Conservation (phyloP, 1,284 basidiomycete genomes). For the Cryptococcus sp. region DNA sequence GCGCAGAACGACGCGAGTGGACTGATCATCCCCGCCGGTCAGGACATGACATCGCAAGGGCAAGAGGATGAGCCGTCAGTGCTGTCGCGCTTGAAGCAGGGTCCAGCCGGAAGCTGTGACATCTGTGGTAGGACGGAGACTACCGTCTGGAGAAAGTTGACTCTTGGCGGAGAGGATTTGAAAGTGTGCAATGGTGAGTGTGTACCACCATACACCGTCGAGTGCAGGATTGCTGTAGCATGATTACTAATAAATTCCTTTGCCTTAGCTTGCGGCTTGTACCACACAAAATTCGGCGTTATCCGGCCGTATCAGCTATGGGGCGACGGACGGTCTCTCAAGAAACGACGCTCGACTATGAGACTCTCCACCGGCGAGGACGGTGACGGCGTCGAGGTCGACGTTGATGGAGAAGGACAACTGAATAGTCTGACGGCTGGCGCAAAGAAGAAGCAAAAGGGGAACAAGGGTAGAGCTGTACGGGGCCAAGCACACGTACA, state of each 20-base stretch:
- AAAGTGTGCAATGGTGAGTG: slow-evolving; percentile 51
- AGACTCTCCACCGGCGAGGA: slow-evolving; percentile 1
- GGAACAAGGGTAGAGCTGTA: neutral
- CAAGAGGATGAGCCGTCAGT: slow-evolving; percentile 17
- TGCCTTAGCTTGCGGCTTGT: slow-evolving; percentile 45
- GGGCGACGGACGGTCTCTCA: slow-evolving; percentile 47
- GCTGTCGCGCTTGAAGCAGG: slow-evolving; percentile 39
- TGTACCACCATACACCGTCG: neutral
- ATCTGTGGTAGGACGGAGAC: slow-evolving; percentile 49
- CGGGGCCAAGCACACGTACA: neutral
- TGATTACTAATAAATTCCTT: neutral
- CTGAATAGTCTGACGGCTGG: no score
- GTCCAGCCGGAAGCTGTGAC: slow-evolving; percentile 48
- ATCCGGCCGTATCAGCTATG: slow-evolving; percentile 49
- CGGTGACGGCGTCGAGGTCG: neutral
- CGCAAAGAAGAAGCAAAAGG: neutral
- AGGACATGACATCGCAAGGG: neutral
- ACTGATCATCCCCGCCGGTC: neutral
- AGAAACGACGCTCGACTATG: slow-evolving; percentile 33
- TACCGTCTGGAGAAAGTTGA: slow-evolving; percentile 49
- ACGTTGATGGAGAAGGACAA: neutral
- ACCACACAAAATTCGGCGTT: slow-evolving; percentile 47
- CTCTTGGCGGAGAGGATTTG: slow-evolving; percentile 32
- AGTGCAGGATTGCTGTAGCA: neutral
- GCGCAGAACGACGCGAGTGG: neutral